Base-by-base conservation (phyloP, 768 basidiomycete species). In the Mycena belliarum region DNA sequence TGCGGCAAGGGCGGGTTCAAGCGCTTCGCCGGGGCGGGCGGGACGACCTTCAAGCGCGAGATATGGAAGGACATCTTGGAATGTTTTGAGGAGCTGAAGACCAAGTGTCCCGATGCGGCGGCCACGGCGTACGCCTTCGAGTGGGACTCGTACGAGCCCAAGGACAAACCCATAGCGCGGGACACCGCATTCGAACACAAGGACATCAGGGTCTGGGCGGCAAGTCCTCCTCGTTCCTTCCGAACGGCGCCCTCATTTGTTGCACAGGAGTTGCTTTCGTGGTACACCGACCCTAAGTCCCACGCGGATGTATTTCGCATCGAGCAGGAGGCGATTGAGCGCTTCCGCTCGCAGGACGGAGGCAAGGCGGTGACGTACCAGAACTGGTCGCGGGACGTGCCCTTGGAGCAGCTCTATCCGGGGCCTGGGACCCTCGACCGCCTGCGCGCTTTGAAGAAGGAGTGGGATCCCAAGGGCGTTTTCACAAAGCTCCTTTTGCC, bases 331-430 rank as follows among this genome's bases (percentile, higher is more conserved):
- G 24, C 24, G 6, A 21, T 49, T 18, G 23, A 15, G 2, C 38
- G 26, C 15, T 49, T 49, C 35, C 49, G 35, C 21, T 49, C 35
- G 23, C 49, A 49, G 6, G 25, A 49, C 35, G 35, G 38, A 10
- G 37, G 15, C 11, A 26, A 4, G 33, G 2, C 23, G 1, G 49
- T 49, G 23, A 49, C 35, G 16, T 49, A 49, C 49, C 49, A 49
- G 49, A 49, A 49, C 24, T 38, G 49, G 49, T 49, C 49, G 49
- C 21, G 35, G 15, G 35, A 49, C 25, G 49, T 49, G 49, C 35
- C 35, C 6, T 38, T 49, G 35, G 37, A 49, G 24, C 35, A 49
- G 35, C 35, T 49, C 38, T 49, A 49, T 26, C 23, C 16, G 12
- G 49, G 24, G 35, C 9, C 49, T 21, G 49, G 18, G 49, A 49